phyloP scores from a whole-genome alignment of 169 alveolate genomes.

The Eimeria tenella region DNA sequence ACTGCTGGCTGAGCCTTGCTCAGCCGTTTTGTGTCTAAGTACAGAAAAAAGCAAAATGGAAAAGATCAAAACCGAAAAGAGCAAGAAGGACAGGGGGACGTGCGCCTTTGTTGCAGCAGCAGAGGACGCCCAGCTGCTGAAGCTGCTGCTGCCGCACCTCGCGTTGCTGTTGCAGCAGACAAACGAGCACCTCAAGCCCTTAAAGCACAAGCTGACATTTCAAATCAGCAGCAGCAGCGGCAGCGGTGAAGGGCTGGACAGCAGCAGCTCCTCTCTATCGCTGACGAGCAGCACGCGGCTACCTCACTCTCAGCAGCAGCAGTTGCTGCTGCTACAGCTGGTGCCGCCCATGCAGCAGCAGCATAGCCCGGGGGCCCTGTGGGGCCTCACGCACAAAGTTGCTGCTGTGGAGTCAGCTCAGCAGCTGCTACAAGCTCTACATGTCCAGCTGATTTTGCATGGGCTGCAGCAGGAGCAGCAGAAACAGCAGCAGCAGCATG shows the following conservation, averaged over 20 bases:
- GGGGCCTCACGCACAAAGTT: conserved; percentile 48
- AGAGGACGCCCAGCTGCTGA: conserved; percentile 51
- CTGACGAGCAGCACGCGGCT: neutral
- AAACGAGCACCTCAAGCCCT: conserved; percentile 5
- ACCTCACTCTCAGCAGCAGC: neutral
- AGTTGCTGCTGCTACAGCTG: conserved; percentile 6
- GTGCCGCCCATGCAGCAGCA: conserved; percentile 57
- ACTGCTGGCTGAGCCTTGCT: neutral
- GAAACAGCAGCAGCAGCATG: conserved; percentile 14
- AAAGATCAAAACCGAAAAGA: neutral
- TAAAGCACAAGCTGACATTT: neutral
- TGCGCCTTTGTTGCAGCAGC: neutral
- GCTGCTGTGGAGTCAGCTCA: conserved; percentile 47
- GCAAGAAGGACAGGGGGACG: neutral
- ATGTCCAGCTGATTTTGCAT: neutral
- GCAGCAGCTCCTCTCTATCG: neutral
- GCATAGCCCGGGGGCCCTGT: conserved; percentile 66
- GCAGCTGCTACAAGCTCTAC: neutral
- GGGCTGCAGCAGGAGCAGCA: neutral
- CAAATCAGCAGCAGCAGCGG: neutral
- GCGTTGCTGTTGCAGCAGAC: conserved; percentile 1
- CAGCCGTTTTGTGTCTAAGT: neutral
- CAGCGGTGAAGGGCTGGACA: neutral
- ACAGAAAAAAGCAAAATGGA: neutral
- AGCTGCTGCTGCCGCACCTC: conserved; percentile 39